Evolutionary conservation across 345 rosid species (phyloP).

Genomic region (Stellera chamaejasme): DNA sequence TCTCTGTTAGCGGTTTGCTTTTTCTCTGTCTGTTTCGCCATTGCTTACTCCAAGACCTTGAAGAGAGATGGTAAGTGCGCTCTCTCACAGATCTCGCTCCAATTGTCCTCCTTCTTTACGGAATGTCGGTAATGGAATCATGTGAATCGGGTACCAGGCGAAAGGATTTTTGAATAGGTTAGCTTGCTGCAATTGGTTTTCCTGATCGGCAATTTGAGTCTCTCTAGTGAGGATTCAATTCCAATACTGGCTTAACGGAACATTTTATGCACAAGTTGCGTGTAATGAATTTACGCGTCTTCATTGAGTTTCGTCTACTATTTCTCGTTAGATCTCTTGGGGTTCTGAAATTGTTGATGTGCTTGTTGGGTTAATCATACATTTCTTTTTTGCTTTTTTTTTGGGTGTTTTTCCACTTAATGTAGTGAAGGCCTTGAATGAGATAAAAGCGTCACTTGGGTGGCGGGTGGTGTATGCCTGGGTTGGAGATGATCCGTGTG

Average conservation of each 20-base stretch:
- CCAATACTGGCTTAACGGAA: background rate
- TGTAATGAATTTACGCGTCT: too few species aligned
- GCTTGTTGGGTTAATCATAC: background rate
- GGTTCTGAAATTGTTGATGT: background rate
- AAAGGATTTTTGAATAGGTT: background rate
- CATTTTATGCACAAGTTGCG: background rate
- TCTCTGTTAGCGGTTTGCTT: constrained; percentile 20
- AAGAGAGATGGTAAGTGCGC: constrained; percentile 45
- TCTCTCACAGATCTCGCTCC: constrained; percentile 6
- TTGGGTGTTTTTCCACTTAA: background rate
- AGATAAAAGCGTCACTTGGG: constrained; percentile 92
- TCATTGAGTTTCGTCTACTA: background rate
- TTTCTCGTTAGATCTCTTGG: constrained; percentile 1
- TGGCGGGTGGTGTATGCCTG: constrained; percentile 97
- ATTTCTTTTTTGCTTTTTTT: background rate
- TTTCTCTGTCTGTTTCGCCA: constrained; percentile 21
- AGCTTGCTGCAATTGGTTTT: background rate
- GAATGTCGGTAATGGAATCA: background rate
- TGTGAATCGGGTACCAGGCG: background rate
- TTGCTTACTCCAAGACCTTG: constrained; percentile 48
- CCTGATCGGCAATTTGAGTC: constrained; percentile 1
- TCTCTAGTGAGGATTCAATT: background rate
- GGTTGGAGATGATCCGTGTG: constrained; percentile 98
- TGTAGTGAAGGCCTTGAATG: constrained; percentile 91
- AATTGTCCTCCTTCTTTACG: constrained; percentile 2